Evolutionary conservation across 140 eudicot genomes (phyloP), one percentile per base, ranked within the genome.

Genomic region (Flaveria floridana): DNA sequence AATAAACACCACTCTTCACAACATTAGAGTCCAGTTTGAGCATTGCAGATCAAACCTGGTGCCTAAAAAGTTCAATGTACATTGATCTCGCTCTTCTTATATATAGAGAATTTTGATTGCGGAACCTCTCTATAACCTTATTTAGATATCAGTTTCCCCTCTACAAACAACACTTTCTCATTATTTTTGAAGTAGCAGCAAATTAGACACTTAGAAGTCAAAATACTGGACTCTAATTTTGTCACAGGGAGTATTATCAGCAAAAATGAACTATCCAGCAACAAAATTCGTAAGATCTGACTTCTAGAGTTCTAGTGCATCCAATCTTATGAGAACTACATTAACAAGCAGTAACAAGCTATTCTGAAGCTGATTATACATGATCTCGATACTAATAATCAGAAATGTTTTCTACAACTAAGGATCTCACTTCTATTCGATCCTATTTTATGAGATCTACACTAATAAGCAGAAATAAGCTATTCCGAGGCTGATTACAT

Each of bases 251-350:
- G 6, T 56, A 72, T 72, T 70, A 66, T 56, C 52, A 50, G 26
- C 59, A 64, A 58, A 70, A 12, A 63, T 65, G 25, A 72, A 72
- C 67, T 72, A 14, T 64, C 23, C 74, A 68, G 64, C 75, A 55
- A 67, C 75, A n/a, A 53, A 55, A 55, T 39, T 51, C 62, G 19
- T 58, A 20, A 65, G 67, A 55, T 23, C 75, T 66, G 13, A 7
- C 70, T 34, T 30, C 41, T 5, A 34, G 4, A 0, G 6, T 34
- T 30, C 41, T 5, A 34, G 4, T 1, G 6, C 41, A 20, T 69
- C 61, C 23, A 2, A 14, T 69, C 47, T 52, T 62, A 62, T 13
- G 44, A 62, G 3, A 62, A 62, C 28, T 26, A 26, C 68, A 15
- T 25, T 34, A 34, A n/a, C 6, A 25, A 51, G 62, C 75, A 72